Evolutionary conservation across 192 early-diverging fungal genomes (phyloP).

Genomic region (Funneliformis geosporum): DNA sequence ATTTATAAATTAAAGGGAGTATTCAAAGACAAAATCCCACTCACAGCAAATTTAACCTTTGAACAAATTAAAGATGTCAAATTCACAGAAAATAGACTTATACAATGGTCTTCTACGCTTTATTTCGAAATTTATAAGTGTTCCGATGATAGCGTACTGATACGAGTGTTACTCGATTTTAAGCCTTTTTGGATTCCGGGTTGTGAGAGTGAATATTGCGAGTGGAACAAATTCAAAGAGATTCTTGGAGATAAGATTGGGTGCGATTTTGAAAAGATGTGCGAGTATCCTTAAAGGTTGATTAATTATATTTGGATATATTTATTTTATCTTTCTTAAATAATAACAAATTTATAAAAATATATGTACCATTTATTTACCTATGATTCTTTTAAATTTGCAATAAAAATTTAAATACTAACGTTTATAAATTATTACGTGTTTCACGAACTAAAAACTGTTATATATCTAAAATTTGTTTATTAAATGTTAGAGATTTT

Average conservation of each 20-base stretch:
- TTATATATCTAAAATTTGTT: no score
- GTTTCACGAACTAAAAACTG: no score
- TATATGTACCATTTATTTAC: no score
- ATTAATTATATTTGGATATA: no score
- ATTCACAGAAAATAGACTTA: neutral
- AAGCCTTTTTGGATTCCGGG: slow-evolving; percentile 6
- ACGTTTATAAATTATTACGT: no score
- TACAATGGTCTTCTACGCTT: slow-evolving; percentile 3
- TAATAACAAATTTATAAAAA: no score
- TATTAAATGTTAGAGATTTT: no score
- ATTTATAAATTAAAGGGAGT: neutral
- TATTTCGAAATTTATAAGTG: slow-evolving; percentile 19
- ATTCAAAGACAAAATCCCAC: neutral
- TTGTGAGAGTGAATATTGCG: slow-evolving; percentile 13
- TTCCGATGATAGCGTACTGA: neutral
- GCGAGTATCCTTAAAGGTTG: slow-evolving; percentile 11
- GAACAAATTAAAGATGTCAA: neutral
- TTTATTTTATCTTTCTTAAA: no score
- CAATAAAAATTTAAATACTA: no score
- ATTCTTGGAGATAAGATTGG: slow-evolving; percentile 1
- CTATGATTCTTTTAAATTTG: no score
- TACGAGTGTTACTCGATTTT: neutral
- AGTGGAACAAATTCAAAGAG: neutral
- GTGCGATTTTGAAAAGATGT: neutral
- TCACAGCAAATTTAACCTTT: slow-evolving; percentile 3